A percentile compares a stretch with the other conserved stretches of the same genome.
Conservation (phyloP, 768 basidiomycete genomes). For the Collybia mongolica region DNA sequence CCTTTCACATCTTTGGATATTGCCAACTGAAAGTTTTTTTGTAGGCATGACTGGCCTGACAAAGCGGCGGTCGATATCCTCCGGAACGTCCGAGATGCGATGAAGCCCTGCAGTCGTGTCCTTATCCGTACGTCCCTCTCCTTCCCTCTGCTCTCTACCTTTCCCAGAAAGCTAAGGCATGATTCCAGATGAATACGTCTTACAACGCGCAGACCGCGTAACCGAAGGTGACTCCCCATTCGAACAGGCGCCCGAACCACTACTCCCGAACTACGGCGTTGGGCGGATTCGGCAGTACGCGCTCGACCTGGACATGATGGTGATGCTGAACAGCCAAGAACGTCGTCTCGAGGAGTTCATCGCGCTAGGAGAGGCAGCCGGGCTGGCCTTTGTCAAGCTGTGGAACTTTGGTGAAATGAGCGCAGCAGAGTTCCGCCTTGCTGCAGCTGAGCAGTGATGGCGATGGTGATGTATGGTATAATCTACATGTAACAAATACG, state of each 20-base stretch:
- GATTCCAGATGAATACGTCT: conserved; percentile 33
- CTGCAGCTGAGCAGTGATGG: background rate
- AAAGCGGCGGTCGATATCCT: conserved; percentile 33
- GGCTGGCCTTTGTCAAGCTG: conserved; percentile 33
- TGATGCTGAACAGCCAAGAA: conserved; percentile 39
- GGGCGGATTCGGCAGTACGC: conserved; percentile 40
- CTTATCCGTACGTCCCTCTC: conserved; percentile 31
- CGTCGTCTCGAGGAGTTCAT: conserved; percentile 39
- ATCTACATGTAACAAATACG: too few species aligned
- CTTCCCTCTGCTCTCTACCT: background rate
- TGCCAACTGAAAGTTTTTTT: background rate
- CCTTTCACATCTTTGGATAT: background rate
- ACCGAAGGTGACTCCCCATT: conserved; percentile 11
- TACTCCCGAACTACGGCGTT: conserved; percentile 47
- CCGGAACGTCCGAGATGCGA: conserved; percentile 29
- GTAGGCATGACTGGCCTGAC: conserved; percentile 43
- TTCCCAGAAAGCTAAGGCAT: background rate
- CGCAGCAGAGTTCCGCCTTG: conserved; percentile 5
- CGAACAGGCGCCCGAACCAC: conserved; percentile 37
- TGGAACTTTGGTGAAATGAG: conserved; percentile 21
- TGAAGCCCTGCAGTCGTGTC: conserved; percentile 30
- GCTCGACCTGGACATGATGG: conserved; percentile 46
- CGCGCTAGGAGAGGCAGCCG: conserved; percentile 29
- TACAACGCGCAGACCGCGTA: conserved; percentile 23
- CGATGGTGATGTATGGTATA: too few species aligned